Evolutionary conservation across 163 green algal species (phyloP), one percentile per base, ranked within the genome.

Genomic region (Chlorella variabilis): DNA sequence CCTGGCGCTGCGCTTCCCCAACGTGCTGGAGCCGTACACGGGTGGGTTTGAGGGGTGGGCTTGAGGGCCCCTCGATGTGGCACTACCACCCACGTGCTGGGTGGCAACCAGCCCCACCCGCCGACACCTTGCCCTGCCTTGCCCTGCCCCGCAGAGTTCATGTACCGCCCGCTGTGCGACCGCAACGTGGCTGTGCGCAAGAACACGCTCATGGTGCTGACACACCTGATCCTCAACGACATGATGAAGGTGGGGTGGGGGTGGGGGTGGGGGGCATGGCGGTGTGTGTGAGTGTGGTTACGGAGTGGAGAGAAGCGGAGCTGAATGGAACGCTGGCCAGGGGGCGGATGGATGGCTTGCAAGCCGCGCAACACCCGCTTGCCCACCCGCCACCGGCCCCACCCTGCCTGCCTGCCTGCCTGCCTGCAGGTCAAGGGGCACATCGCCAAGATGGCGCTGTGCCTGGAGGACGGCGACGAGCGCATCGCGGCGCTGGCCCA

Each of bases 141-240:
- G n/a, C n/a, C n/a, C n/a, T n/a, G n/a, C n/a, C n/a, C n/a, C n/a
- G 71, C 73, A 75, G 80, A 85, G 45, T 85, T 92, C 83, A 92
- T 98, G 65, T 99, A 98, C 83, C 49, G 71, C 13, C 88, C 88
- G 1, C 91, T 98, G 4, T 70, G 66, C 2, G 93, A 96, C 81
- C 27, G 78, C 25, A 82, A 92, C 61, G 45, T 81, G 4, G 62
- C 77, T 82, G 91, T 97, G 66, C 79, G 92, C 34, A 93, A 91
- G 77, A 95, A 93, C 27, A 85, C 87, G 29, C 79, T 98, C 71
- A 92, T 94, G 82, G 94, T 98, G 65, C 89, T 99, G 77, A 93
- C 89, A 8, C 96, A 99, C 91, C 90, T 99, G 15, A 96, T 98
- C 80, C 88, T 98, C 62, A 97, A 97, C 80, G 95, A 98, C 89